These are phyloP conservation scores for Spathaspora girioi DNA, from an alignment of 805 yeast genomes.

Conservation along the genomic window DNA sequence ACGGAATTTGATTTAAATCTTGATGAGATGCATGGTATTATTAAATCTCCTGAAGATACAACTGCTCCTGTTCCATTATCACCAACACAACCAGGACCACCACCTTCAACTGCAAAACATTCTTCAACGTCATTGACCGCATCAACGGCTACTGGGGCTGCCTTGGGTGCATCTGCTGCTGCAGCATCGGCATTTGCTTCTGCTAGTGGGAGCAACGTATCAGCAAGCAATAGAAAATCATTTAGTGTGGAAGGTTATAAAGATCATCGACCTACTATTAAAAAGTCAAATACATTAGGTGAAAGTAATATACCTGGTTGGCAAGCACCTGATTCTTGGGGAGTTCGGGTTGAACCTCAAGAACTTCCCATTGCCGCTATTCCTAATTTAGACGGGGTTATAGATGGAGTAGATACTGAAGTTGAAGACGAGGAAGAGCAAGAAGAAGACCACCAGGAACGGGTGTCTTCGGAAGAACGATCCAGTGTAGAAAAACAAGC, in stretches of 20 bases:
- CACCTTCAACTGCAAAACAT: no score
- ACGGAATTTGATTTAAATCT: slow-evolving; percentile 43
- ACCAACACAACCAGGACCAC: not conserved
- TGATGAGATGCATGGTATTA: slow-evolving; percentile 50
- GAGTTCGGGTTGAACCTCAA: slow-evolving; percentile 25
- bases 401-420: slow-evolving; percentile 1
- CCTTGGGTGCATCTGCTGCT: not conserved
- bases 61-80: not conserved
- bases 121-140: not conserved
- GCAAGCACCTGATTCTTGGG: slow-evolving; percentile 51
- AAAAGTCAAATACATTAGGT: not conserved
- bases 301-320: slow-evolving; percentile 16
- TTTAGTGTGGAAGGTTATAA: not conserved
- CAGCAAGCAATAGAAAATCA: not conserved
- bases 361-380: not conserved
- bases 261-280: not conserved
- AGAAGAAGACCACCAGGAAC: not conserved
- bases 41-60: slow-evolving; percentile 17
- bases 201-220: not conserved
- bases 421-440: slow-evolving; percentile 1
- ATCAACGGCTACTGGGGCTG: not conserved
- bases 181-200: not conserved
- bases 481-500: not conserved
- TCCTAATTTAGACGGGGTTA: not conserved
- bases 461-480: not conserved